Conservation (phyloP, 305 asterid genomes). For the Fraxinus albicans region DNA sequence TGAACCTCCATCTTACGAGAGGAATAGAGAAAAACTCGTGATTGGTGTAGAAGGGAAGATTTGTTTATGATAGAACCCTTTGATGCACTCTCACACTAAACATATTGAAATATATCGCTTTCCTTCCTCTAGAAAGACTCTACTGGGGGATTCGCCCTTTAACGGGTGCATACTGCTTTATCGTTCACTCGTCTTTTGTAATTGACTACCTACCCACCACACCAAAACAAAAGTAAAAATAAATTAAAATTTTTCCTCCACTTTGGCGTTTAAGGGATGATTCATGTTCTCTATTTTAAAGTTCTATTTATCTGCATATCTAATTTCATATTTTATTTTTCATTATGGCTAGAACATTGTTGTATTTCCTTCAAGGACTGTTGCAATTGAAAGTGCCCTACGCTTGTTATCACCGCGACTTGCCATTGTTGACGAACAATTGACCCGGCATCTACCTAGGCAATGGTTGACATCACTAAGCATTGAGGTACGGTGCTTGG, state of each 20-base stretch:
- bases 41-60: not conserved
- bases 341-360: slow-evolving; percentile 59
- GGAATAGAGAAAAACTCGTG: not conserved
- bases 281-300: not conserved
- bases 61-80: not conserved
- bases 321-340: slow-evolving; percentile 26
- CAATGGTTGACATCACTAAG: slow-evolving; percentile 84
- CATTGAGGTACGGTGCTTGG: slow-evolving; percentile 53
- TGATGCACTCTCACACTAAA: not conserved
- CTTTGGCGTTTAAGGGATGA: slow-evolving; percentile 3
- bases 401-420: slow-evolving; percentile 85
- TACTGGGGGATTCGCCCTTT: not conserved
- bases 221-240: not conserved
- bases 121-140: not conserved
- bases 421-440: slow-evolving; percentile 88
- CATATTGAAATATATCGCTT: not conserved
- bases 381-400: slow-evolving; percentile 83
- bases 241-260: slow-evolving; percentile 5
- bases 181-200: not conserved
- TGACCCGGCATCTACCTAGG: slow-evolving; percentile 74
- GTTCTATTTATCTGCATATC: slow-evolving; percentile 16
- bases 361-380: slow-evolving; percentile 87
- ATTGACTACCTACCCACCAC: not conserved
- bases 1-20: not conserved
- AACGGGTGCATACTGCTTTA: not conserved